Conservation (phyloP, 2,329 filamentous ascomycete genomes). For the Chaetomiaceae sp. region DNA sequence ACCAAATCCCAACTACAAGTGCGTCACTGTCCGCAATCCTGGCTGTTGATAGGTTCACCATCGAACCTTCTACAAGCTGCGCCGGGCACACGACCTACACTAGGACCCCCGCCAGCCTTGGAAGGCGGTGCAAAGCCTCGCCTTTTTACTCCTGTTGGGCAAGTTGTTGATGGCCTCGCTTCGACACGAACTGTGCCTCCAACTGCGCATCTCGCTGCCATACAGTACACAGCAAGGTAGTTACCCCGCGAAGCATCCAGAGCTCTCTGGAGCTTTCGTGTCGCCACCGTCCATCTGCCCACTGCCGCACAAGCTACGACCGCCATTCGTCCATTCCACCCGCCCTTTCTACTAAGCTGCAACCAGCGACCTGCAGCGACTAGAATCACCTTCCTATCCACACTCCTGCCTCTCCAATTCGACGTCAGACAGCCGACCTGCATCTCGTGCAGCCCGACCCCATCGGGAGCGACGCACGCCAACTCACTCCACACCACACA, state of each 20-base stretch:
- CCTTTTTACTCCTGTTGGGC: slow-evolving; percentile 1
- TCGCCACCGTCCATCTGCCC: not conserved
- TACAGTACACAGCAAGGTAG: slow-evolving; percentile 4
- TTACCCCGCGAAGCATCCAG: slow-evolving; percentile 5
- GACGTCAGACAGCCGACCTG: slow-evolving; percentile 7
- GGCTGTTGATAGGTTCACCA: slow-evolving; percentile 22
- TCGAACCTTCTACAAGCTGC: slow-evolving; percentile 25
- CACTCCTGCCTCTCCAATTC: slow-evolving; percentile 12
- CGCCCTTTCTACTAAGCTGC: slow-evolving; percentile 11
- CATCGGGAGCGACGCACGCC: slow-evolving; percentile 10
- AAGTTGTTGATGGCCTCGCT: slow-evolving; percentile 11
- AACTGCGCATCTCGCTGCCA: too few species aligned
- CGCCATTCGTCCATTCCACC: slow-evolving; percentile 10
- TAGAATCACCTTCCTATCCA: slow-evolving; percentile 14
- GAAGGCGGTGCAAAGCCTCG: slow-evolving; percentile 14
- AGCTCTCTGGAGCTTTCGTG: slow-evolving; percentile 12
- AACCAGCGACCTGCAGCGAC: slow-evolving; percentile 17
- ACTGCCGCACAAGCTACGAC: not conserved
- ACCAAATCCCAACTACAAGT: too few species aligned
- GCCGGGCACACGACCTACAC: slow-evolving; percentile 14
- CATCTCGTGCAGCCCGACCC: slow-evolving; percentile 13
- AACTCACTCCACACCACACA: slow-evolving; percentile 10
- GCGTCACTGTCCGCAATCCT: slow-evolving; percentile 19
- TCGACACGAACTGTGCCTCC: not conserved
- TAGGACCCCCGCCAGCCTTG: too few species aligned